A percentile compares a stretch with the other conserved stretches of the same genome.
Evolutionary conservation across 352 stramenopile species (phyloP).

Genomic region (Pythium myriotylum): DNA sequence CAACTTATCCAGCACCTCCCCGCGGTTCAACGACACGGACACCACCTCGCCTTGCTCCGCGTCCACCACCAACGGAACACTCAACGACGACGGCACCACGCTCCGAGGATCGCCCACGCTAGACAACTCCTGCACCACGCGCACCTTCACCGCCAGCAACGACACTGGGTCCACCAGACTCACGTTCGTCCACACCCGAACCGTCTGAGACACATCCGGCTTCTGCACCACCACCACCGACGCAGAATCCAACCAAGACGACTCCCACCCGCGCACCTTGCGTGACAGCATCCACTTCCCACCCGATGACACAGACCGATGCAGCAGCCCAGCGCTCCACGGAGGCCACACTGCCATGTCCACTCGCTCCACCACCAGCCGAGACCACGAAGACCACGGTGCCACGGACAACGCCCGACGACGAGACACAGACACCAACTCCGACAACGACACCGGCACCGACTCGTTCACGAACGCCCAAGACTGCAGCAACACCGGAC

Average conservation of each 20-base stretch:
- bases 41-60: constrained; percentile 12
- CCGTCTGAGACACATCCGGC: constrained; percentile 29
- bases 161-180: constrained; percentile 35
- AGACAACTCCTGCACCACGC: constrained; percentile 29
- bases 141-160: constrained; percentile 29
- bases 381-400: background rate
- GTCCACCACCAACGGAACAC: constrained; percentile 1
- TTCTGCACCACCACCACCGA: constrained; percentile 34
- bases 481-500: background rate
- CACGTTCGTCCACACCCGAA: constrained; percentile 36
- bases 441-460: constrained; percentile 3
- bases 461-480: constrained; percentile 13
- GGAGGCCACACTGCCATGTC: constrained; percentile 11
- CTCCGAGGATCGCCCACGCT: constrained; percentile 21
- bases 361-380: constrained; percentile 11
- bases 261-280: constrained; percentile 15
- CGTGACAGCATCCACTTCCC: constrained; percentile 8
- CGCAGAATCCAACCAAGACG: constrained; percentile 26
- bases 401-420: constrained; percentile 1
- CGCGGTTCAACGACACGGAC: constrained; percentile 14
- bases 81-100: constrained; percentile 1
- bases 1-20: constrained; percentile 1
- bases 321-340: background rate
- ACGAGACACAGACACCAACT: background rate
- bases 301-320: constrained; percentile 1